Evolutionary conservation across 495 filamentous ascomycete species (phyloP), one percentile per base, ranked within the genome.

Genomic region (Astrothelium subdiscretum): DNA sequence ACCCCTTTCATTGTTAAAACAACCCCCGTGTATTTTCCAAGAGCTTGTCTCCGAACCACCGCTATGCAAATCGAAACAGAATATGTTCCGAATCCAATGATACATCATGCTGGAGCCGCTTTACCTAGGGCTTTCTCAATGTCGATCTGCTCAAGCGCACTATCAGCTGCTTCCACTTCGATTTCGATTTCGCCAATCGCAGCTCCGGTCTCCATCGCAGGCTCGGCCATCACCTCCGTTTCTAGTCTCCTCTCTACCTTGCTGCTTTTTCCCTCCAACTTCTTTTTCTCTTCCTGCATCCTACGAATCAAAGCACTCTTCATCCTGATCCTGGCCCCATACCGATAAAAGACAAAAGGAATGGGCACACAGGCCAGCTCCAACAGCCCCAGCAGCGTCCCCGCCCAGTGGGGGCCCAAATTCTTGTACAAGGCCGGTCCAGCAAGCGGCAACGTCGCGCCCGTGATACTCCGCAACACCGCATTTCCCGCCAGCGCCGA

Each of bases 371-470:
- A 76, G 4, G 76, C 70, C 11, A 85, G 79, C 69, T 92, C 87
- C 11, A 92, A 66, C 57, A 90, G 58, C 0, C 85, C 90, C 48
- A 95, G 73, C 15, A 91, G 68, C 0, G 87, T 92, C 0, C 87
- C 88, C 0, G 90, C 85, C 90, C 89, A 91, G 68, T 87, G 85
- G 24, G 90, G 82, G 0, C 84, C 84, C 22, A 95, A 70, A n/a
- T 72, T 71, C 1, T 64, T 65, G 67, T 92, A 95, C 85, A 95
- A 86, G 15, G 78, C 75, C 0, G 85, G 81, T 0, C 87, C 90
- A 15, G 87, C 87, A 0, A 95, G 74, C 2, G 90, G 90, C 51
- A 95, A 74, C 0, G 82, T 80, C 10, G 83, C 90, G 32, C 90
- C 90, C 27, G 90, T 69, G 0, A 82, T 70, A 57, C 78, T 84